Percentiles rank a stretch among this genome's conserved stretches.
phyloP scores from a whole-genome alignment of 768 basidiomycete species.

The Hypholoma fasciculare region DNA sequence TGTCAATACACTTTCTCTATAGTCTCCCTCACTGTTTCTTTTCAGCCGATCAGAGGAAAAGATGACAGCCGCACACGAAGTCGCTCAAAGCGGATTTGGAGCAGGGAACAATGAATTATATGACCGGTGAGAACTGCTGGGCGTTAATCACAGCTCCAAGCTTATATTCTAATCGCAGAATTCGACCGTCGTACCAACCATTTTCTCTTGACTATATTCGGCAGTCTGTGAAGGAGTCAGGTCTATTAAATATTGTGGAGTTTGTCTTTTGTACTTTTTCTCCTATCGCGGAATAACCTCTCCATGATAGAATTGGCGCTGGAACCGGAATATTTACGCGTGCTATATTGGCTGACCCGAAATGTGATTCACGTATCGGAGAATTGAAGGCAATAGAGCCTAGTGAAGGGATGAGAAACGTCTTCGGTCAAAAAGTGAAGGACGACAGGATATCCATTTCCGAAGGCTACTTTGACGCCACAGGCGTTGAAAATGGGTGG shows the following conservation, averaged over 20 bases:
- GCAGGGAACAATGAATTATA: constrained; percentile 85
- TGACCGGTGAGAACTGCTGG: constrained; percentile 49
- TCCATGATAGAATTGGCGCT: constrained; percentile 62
- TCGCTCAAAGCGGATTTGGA: constrained; percentile 78
- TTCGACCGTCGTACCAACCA: constrained; percentile 80
- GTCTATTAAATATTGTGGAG: constrained; percentile 69
- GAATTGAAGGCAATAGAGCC: constrained; percentile 78
- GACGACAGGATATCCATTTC: constrained; percentile 52
- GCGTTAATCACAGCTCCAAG: neutral
- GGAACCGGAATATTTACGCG: constrained; percentile 92
- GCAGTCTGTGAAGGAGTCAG: constrained; percentile 33
- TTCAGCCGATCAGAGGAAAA: too few species aligned
- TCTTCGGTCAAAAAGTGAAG: constrained; percentile 56
- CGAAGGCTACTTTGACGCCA: constrained; percentile 72
- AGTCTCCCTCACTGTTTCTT: too few species aligned
- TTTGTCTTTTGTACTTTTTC: constrained; percentile 31
- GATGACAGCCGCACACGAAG: constrained; percentile 43
- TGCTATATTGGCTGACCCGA: constrained; percentile 66
- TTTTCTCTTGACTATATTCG: constrained; percentile 63
- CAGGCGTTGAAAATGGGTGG: constrained; percentile 61
- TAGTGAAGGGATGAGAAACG: constrained; percentile 79
- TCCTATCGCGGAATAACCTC: constrained; percentile 2
- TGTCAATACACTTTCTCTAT: too few species aligned
- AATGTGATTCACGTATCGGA: constrained; percentile 49
- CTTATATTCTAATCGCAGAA: constrained; percentile 39